A percentile compares a stretch with the other conserved stretches of the same genome.
Conservation (phyloP, 2,329 filamentous ascomycete species). For the Arthrobotrys conoides region DNA sequence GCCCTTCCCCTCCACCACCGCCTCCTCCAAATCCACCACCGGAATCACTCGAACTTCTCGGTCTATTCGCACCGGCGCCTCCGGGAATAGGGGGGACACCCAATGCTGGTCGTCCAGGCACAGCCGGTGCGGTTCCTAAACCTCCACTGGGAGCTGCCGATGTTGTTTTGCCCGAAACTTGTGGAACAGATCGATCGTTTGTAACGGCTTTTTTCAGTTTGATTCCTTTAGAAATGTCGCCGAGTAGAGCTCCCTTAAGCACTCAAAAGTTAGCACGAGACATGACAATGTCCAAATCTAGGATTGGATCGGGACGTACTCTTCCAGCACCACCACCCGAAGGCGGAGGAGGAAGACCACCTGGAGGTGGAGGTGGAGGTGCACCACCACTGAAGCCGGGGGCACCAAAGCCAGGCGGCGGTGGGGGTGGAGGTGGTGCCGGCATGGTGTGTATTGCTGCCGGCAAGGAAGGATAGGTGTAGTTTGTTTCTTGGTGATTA, state of each 20-base stretch:
- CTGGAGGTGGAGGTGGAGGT: constrained; percentile 62
- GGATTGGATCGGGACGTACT: constrained; percentile 28
- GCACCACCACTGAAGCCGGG: constrained; percentile 60
- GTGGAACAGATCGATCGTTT: constrained; percentile 91
- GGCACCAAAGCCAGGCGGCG: constrained; percentile 58
- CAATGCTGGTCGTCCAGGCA: constrained; percentile 50
- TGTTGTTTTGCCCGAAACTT: constrained; percentile 71
- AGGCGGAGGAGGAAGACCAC: constrained; percentile 57
- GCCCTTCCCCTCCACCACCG: constrained; percentile 69
- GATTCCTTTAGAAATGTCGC: constrained; percentile 85
- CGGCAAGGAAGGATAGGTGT: constrained; percentile 18
- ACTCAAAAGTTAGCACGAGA: constrained; percentile 19
- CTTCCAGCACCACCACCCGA: constrained; percentile 54
- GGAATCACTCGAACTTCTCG: constrained; percentile 58
- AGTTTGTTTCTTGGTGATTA: not conserved
- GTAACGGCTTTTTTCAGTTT: constrained; percentile 86
- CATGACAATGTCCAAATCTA: not conserved
- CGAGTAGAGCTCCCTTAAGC: constrained; percentile 83
- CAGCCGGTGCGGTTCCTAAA: constrained; percentile 37
- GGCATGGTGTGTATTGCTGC: constrained; percentile 36
- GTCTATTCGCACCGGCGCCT: constrained; percentile 43
- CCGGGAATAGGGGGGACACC: constrained; percentile 49
- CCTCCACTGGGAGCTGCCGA: constrained; percentile 68
- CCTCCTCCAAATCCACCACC: constrained; percentile 37
- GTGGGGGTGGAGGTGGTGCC: constrained; percentile 60